Evolutionary conservation across 1,284 basidiomycete genomes (phyloP).

Genomic region (Marasmius fiardii): DNA sequence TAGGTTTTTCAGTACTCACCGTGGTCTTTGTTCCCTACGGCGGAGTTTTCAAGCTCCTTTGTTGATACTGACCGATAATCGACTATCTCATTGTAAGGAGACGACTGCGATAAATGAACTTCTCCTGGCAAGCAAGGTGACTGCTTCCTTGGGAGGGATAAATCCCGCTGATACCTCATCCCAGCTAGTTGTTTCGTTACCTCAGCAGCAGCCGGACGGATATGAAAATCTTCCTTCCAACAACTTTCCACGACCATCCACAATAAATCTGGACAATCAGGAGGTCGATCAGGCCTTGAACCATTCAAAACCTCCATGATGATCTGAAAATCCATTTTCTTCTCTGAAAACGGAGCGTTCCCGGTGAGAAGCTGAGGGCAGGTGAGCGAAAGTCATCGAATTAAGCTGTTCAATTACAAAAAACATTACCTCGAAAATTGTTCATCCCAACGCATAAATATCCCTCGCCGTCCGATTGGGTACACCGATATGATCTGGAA

Average conservation of each 20-base stretch:
- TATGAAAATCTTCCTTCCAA: not conserved
- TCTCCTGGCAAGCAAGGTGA: no score
- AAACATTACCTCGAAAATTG: constrained; percentile 11
- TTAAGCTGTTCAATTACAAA: not conserved
- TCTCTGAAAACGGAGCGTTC: not conserved
- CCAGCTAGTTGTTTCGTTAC: no score
- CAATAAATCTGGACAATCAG: not conserved
- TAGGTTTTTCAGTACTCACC: no score
- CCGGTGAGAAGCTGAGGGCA: not conserved
- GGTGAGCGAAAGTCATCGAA: not conserved
- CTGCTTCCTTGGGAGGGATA: no score
- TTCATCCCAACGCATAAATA: constrained; percentile 11
- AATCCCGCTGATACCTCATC: no score
- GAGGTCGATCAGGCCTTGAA: not conserved
- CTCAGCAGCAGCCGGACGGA: not conserved
- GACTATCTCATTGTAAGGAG: no score
- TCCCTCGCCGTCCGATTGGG: constrained; percentile 6
- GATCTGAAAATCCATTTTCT: not conserved
- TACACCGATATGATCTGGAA: not conserved
- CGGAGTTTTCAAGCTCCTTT: no score
- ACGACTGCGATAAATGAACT: no score
- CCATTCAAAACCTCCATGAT: not conserved
- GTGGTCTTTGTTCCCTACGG: no score
- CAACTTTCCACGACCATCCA: not conserved
- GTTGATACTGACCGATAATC: no score